Evolutionary conservation across 2,329 filamentous ascomycete genomes (phyloP).

Genomic region (Ceratocystis papillata): DNA sequence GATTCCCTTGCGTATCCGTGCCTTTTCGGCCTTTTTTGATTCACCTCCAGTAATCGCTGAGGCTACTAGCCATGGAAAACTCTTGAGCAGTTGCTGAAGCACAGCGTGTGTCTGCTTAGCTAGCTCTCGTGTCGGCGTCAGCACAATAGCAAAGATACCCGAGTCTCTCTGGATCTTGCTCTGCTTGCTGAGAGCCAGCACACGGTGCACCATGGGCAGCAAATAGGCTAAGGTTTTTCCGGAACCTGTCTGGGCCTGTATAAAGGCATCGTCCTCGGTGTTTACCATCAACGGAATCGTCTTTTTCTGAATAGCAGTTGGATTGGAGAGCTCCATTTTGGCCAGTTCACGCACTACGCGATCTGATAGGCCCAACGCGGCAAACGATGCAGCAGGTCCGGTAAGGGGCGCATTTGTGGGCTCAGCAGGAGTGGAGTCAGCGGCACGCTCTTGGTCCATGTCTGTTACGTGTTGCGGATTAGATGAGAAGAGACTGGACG

Average conservation of each 20-base stretch:
- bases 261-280: conserved; percentile 80
- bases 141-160: conserved; percentile 84
- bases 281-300: conserved; percentile 70
- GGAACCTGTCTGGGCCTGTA: conserved; percentile 93
- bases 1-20: conserved; percentile 81
- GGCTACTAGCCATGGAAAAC: conserved; percentile 85
- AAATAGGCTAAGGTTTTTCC: conserved; percentile 97
- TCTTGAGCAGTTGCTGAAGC: conserved; percentile 73
- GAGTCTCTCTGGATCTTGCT: conserved; percentile 65
- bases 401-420: conserved; percentile 86
- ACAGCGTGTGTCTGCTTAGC: conserved; percentile 89
- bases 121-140: conserved; percentile 85
- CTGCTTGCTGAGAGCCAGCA: conserved; percentile 62
- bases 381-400: conserved; percentile 76
- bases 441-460: conserved; percentile 43
- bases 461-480: conserved; percentile 66
- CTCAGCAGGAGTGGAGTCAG: conserved; percentile 45
- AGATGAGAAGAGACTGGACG: conserved; percentile 85
- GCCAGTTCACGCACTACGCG: conserved; percentile 71
- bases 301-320: conserved; percentile 88
- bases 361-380: conserved; percentile 69
- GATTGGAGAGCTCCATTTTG: conserved; percentile 80
- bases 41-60: conserved; percentile 67
- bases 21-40: conserved; percentile 73
- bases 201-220: conserved; percentile 78